Base-by-base conservation (phyloP, 148 eudicot genomes). In the Rhododendron mucronatum region DNA sequence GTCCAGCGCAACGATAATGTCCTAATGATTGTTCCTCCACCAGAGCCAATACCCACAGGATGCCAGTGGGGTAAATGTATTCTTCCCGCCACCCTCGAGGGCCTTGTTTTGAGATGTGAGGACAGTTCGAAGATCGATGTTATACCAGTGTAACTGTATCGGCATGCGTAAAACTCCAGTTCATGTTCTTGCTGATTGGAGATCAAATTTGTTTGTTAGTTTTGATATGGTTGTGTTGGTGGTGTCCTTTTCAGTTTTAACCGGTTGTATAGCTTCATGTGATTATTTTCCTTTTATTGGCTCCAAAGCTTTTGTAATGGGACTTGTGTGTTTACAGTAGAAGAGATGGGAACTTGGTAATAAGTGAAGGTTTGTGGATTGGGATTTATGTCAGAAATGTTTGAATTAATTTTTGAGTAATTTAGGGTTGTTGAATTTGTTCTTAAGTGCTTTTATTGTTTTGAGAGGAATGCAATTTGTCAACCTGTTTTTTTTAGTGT, bases 51-150 rank as follows among this genome's bases (percentile, higher is more conserved):
- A 80, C 91, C 96, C 30, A 96, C 97, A 10, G 99, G 98, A 85
- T 96, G 99, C 93, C 99, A 95, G 87, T 96, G 99, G 99, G 86
- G 88, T n/a, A 93, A 88, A 57, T 95, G 96, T 81, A 94, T 95
- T 81, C 94, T 96, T 53, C 99, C 99, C 0, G 94, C 97, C 73
- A 94, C 89, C 89, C 93, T 96, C 3, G 98, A 96, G 84, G 99
- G 99, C 18, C 87, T 96, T 63, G 95, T 95, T n/a, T 90, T 96
- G 95, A 93, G 97, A 91, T 96, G 97, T 84, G 99, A 96, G 88
- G 99, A 96, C 85, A 85, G 97, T 81, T 95, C 99, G 2, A 95
- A 95, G 88, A 89, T 91, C 74, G 98, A 96, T 84, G 96, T 94
- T 45, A 95, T 96, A 88, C 97, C 99, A 8, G 99, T 96, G 78